Percentiles rank a stretch among this genome's conserved stretches.
Evolutionary conservation across 805 yeast species (phyloP).

Genomic region (Teunomyces aglyptinius): DNA sequence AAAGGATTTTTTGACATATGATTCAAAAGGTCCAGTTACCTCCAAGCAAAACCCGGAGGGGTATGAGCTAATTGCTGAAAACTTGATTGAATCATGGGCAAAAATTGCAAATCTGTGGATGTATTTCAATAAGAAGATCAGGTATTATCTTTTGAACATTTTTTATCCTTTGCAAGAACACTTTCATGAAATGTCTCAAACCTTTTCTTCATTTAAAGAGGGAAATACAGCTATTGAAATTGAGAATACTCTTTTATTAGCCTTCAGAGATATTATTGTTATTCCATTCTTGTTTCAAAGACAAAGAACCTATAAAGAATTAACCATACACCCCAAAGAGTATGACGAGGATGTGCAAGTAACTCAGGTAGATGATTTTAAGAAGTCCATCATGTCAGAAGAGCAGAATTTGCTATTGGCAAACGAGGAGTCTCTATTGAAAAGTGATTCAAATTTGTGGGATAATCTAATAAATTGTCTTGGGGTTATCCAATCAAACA

Average conservation of each 20-base stretch:
- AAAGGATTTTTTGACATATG: conserved; percentile 16
- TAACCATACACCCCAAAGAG: neutral
- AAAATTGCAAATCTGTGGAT: conserved; percentile 22
- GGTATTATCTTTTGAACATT: conserved; percentile 21
- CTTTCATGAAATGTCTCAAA: conserved; percentile 13
- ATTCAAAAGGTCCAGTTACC: neutral
- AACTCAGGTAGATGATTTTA: neutral
- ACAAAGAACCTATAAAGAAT: conserved; percentile 1
- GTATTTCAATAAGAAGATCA: conserved; percentile 26
- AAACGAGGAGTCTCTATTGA: conserved; percentile 10
- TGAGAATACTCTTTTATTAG: conserved; percentile 23
- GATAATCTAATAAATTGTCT: conserved; percentile 17
- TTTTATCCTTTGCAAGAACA: conserved; percentile 27
- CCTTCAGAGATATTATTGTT: conserved; percentile 28
- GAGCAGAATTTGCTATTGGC: neutral
- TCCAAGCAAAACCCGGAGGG: neutral
- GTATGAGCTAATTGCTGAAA: neutral
- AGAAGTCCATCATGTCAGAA: neutral
- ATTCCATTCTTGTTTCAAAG: conserved; percentile 24
- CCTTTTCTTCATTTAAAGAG: neutral
- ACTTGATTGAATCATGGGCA: conserved; percentile 19
- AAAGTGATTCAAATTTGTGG: conserved; percentile 6
- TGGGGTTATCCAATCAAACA: conserved; percentile 17
- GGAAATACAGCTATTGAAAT: conserved; percentile 18
- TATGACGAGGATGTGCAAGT: neutral